Evolutionary conservation across 768 basidiomycete species (phyloP), one percentile per base, ranked within the genome.

Genomic region (Suillus bovinus): DNA sequence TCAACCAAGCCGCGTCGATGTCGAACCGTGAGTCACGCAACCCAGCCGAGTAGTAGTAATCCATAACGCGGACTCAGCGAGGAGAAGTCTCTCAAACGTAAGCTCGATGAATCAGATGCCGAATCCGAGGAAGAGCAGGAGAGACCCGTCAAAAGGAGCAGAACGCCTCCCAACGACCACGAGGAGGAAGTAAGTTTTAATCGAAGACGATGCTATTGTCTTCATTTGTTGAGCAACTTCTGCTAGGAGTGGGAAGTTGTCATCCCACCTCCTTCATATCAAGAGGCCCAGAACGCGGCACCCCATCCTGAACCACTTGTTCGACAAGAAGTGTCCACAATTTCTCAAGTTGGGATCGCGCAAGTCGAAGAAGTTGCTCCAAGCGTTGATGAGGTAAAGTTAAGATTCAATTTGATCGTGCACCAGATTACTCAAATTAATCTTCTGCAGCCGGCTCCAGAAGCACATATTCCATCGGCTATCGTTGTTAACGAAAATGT

Each of bases 81-180:
- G 60, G 71, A 76, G 67, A 59, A 67, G 22, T 75, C 77, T 10
- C 71, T 73, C 38, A 76, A 74, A 54, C 67, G 74, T 13, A 75
- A 75, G 62, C 69, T 75, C 34, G 71, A 67, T 36, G 66, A 72
- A 27, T 55, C 73, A 9, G 71, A 73, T 49, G 67, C 58, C 24
- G 71, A 68, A 46, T 31, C 56, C 4, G 74, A 80, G 65, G 80
- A 71, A 59, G 68, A 64, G 20, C 66, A 64, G 36, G 62, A 64
- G 7, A 71, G 61, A 1, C 72, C 74, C 54, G 63, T 74, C 68
- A 75, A 75, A 42, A 64, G 79, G 63, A 81, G 74, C 70, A 78
- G 68, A 70, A 82, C 81, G 39, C 80, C 80, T n/a, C 76, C 80
- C 20, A 57, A 66, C 13, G 74, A 78, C 60, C 66, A 65, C 29